These are phyloP conservation scores for Parathielavia appendiculata DNA, from an alignment of 495 filamentous ascomycete species.

Conservation along the genomic window DNA sequence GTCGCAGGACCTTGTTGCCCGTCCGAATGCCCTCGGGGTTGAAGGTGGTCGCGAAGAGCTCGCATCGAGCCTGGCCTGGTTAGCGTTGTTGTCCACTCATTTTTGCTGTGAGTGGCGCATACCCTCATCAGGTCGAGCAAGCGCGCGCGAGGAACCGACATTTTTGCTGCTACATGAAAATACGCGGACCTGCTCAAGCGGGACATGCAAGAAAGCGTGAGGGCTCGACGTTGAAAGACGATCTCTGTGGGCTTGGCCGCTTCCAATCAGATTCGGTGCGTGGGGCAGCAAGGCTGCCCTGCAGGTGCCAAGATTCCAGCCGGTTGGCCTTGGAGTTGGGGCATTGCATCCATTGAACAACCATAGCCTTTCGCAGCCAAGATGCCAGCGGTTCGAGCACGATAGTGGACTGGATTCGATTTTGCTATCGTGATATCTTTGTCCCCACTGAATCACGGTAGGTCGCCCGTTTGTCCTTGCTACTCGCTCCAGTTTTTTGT, in stretches of 20 bases:
- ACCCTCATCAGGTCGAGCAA: constrained; percentile 77
- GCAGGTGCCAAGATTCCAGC: background rate
- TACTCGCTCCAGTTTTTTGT: background rate
- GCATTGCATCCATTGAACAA: too few relatives aligned
- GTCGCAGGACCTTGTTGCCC: constrained; percentile 83
- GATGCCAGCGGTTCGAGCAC: too few relatives aligned
- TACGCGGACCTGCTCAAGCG: constrained; percentile 3
- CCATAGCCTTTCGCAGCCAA: too few relatives aligned
- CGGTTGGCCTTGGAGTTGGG: too few relatives aligned
- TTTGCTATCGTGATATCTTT: too few relatives aligned
- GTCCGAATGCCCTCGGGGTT: constrained; percentile 76
- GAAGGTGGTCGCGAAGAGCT: constrained; percentile 84
- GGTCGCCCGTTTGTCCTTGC: too few relatives aligned
- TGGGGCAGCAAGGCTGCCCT: background rate
- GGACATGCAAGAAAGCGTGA: constrained; percentile 3
- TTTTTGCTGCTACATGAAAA: constrained; percentile 41
- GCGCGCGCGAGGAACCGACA: constrained; percentile 68
- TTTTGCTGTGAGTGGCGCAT: constrained; percentile 14
- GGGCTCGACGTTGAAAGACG: constrained; percentile 21
- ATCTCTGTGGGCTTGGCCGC: constrained; percentile 3
- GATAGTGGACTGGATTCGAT: too few relatives aligned
- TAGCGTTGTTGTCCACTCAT: constrained; percentile 2
- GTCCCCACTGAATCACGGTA: too few relatives aligned
- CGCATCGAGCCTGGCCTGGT: constrained; percentile 69
- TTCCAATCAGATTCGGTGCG: constrained; percentile 11